Percentiles rank a stretch among this genome's conserved stretches.
Conservation (phyloP, 768 basidiomycete genomes). For the Pisolithus microcarpus region DNA sequence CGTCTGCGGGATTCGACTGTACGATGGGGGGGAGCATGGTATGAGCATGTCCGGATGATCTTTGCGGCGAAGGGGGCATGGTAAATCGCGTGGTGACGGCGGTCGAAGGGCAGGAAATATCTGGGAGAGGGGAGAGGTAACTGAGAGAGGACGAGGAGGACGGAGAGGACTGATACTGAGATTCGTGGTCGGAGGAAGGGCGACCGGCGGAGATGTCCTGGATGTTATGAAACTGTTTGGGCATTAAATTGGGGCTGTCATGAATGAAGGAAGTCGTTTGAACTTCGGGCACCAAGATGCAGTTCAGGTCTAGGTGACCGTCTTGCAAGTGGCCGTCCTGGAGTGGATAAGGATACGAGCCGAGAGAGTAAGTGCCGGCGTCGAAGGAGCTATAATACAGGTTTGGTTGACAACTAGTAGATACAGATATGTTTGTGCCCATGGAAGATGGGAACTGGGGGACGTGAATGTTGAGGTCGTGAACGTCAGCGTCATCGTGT, state of each 20-base stretch:
- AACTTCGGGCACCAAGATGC: slow-evolving; percentile 13
- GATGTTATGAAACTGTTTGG: slow-evolving; percentile 21
- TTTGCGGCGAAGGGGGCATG: slow-evolving; percentile 17
- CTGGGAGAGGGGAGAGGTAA: slow-evolving; percentile 21
- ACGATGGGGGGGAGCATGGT: slow-evolving; percentile 28
- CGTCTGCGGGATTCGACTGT: slow-evolving; percentile 27
- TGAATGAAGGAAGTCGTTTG: slow-evolving; percentile 17
- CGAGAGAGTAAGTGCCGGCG: slow-evolving; percentile 13
- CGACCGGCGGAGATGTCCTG: slow-evolving; percentile 18
- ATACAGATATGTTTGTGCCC: slow-evolving; percentile 22
- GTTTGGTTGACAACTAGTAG: slow-evolving; percentile 20
- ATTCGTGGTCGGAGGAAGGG: slow-evolving; percentile 18
- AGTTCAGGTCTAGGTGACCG: slow-evolving; percentile 22
- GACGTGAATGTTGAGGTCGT: slow-evolving; percentile 29
- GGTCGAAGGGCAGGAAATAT: slow-evolving; percentile 17
- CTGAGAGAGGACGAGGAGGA: slow-evolving; percentile 17
- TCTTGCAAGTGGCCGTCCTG: slow-evolving; percentile 20
- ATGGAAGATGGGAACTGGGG: slow-evolving; percentile 14
- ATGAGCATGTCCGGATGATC: slow-evolving; percentile 19
- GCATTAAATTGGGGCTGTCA: slow-evolving; percentile 18
- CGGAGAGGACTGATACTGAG: slow-evolving; percentile 21
- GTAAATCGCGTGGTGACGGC: slow-evolving; percentile 11
- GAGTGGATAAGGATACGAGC: slow-evolving; percentile 18
- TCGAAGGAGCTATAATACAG: slow-evolving; percentile 29
- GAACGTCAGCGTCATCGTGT: slow-evolving; percentile 21